phyloP scores from a whole-genome alignment of 768 basidiomycete genomes.

The Psilocybe azurescens region DNA sequence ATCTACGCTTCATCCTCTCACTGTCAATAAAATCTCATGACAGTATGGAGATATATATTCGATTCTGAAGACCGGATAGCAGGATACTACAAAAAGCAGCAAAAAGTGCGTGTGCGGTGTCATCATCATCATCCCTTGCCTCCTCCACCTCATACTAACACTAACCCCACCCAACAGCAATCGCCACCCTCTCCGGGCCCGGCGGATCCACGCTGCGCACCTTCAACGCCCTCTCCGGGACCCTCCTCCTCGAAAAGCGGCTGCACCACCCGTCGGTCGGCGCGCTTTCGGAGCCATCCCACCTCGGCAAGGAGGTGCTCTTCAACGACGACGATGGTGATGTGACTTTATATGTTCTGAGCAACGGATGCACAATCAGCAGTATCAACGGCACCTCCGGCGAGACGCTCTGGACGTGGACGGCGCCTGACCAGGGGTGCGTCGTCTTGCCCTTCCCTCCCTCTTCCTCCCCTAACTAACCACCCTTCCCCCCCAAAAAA shows the following conservation, averaged over 20 bases:
- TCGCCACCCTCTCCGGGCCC: conserved; percentile 78
- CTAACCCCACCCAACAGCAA: conserved; percentile 45
- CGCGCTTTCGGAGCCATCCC: conserved; percentile 53
- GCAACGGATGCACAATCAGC: conserved; percentile 64
- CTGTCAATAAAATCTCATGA: background rate
- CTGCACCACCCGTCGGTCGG: conserved; percentile 54
- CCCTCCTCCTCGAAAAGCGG: conserved; percentile 66
- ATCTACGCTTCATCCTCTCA: background rate
- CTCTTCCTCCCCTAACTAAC: background rate
- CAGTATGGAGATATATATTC: conserved; percentile 85
- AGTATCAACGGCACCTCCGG: conserved; percentile 58
- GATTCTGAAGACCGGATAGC: conserved; percentile 72
- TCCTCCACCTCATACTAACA: background rate
- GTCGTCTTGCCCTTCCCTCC: conserved; percentile 25
- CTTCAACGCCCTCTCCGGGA: conserved; percentile 68
- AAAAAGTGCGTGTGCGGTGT: conserved; percentile 51
- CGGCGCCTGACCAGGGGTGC: conserved; percentile 69
- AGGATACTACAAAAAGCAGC: conserved; percentile 61
- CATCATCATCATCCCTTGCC: background rate
- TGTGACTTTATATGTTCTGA: conserved; percentile 50
- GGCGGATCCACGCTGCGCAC: conserved; percentile 71
- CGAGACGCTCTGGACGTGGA: conserved; percentile 71
- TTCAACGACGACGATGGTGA: conserved; percentile 22
- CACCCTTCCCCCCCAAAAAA: background rate
- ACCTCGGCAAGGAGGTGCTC: conserved; percentile 59